phyloP scores from a whole-genome alignment of 208 protist species.

The Naegleria lovaniensis region DNA sequence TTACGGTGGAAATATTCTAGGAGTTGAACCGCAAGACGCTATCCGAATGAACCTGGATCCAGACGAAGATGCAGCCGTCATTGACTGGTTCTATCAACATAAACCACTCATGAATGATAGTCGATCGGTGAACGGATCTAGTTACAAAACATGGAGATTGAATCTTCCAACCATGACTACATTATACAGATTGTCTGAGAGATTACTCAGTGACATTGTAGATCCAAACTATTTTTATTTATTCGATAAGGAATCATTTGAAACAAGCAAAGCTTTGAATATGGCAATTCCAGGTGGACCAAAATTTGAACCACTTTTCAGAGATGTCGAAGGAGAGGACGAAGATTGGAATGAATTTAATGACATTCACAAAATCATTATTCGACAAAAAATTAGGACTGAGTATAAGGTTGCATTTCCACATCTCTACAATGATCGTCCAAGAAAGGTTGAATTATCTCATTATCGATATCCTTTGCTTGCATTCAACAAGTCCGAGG shows the following conservation, averaged over 20 bases:
- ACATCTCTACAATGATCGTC: conserved; percentile 96
- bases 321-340: conserved; percentile 74
- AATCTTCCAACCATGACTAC: conserved; percentile 88
- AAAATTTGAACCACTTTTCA: conserved; percentile 94
- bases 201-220: conserved; percentile 73
- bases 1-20: conserved; percentile 97
- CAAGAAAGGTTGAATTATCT: conserved; percentile 80
- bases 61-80: conserved; percentile 92
- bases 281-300: conserved; percentile 98
- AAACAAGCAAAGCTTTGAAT: conserved; percentile 99
- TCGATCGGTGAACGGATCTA: conserved; percentile 79
- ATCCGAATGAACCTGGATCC: conserved; percentile 94
- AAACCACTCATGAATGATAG: conserved; percentile 66
- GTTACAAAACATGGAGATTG: conserved; percentile 79
- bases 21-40: conserved; percentile 87
- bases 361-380: conserved; percentile 99
- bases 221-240: conserved; percentile 99
- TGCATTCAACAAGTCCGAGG: conserved; percentile 73
- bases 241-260: conserved; percentile 97
- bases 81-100: conserved; percentile 98
- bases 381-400: conserved; percentile 96
- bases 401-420: conserved; percentile 99
- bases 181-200: conserved; percentile 81
- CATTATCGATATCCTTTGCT: conserved; percentile 87
- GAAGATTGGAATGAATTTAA: conserved; percentile 99